Percentiles rank a stretch among this genome's conserved stretches.
phyloP scores from a whole-genome alignment of 305 asterid species.

The Solanum hybrid region DNA sequence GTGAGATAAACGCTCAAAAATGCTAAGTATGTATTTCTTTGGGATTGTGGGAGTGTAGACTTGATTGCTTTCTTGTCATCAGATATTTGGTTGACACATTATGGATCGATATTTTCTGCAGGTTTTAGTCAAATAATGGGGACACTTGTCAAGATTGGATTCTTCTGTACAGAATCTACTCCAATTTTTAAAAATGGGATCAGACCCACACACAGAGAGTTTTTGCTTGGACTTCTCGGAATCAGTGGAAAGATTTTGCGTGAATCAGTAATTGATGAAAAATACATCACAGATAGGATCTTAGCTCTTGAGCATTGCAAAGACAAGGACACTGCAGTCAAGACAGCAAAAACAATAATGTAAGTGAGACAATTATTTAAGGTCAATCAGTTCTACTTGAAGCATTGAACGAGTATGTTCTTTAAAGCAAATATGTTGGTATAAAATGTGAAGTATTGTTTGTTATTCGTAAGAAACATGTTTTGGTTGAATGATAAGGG shows the following conservation, averaged over 20 bases:
- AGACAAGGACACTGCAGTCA: slow-evolving; percentile 47
- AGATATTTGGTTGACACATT: neutral
- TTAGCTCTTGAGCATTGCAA: slow-evolving; percentile 42
- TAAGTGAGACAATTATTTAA: slow-evolving; percentile 21
- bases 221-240: slow-evolving; percentile 42
- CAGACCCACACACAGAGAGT: slow-evolving; percentile 40
- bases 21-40: neutral
- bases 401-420: neutral
- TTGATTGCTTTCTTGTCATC: neutral
- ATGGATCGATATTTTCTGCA: slow-evolving; percentile 19
- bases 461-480: neutral
- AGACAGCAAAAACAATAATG: slow-evolving; percentile 81
- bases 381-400: neutral
- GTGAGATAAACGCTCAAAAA: neutral
- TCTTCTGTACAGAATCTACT: slow-evolving; percentile 48
- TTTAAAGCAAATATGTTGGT: neutral
- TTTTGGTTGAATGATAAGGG: neutral
- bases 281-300: slow-evolving; percentile 48
- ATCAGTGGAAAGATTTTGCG: slow-evolving; percentile 13
- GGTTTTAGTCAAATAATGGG: slow-evolving; percentile 92
- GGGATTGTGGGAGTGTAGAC: neutral
- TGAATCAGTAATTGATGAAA: slow-evolving; percentile 34
- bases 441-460: neutral
- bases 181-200: slow-evolving; percentile 33
- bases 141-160: slow-evolving; percentile 66